Conservation (phyloP, 352 stramenopile species). For the Globisporangium ultimum region DNA sequence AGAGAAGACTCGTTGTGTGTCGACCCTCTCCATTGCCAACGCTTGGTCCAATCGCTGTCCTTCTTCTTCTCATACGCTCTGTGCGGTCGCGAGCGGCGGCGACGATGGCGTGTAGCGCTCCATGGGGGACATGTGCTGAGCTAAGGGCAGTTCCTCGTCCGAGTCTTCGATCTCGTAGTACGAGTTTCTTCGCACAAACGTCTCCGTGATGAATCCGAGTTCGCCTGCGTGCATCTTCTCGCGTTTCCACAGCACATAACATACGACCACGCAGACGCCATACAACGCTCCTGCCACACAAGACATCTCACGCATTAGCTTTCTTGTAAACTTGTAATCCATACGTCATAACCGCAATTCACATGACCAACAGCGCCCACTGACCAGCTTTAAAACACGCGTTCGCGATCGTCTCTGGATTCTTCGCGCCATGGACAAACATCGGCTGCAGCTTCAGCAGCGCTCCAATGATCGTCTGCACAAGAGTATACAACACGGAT, state of each 20-base stretch:
- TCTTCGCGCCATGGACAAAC: constrained; percentile 73
- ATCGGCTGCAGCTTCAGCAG: constrained; percentile 72
- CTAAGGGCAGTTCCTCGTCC: constrained; percentile 64
- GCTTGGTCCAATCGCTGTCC: not conserved
- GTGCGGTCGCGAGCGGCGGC: not conserved
- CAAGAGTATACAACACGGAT: constrained; percentile 8
- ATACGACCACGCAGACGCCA: constrained; percentile 33
- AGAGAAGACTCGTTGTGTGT: not conserved
- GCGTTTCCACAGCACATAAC: constrained; percentile 58
- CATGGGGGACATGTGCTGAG: constrained; percentile 62
- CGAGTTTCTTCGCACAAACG: constrained; percentile 40
- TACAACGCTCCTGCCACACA: constrained; percentile 48
- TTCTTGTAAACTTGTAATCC: too few species aligned
- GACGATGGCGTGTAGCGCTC: constrained; percentile 24
- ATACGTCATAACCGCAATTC: not conserved
- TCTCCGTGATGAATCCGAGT: constrained; percentile 37
- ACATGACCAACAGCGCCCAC: constrained; percentile 10
- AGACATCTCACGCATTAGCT: not conserved
- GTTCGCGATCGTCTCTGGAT: constrained; percentile 64
- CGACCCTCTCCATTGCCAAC: not conserved
- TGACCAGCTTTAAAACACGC: constrained; percentile 76
- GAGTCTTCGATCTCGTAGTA: constrained; percentile 68
- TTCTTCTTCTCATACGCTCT: constrained; percentile 8
- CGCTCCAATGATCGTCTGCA: constrained; percentile 60
- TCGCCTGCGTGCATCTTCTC: constrained; percentile 44